Evolutionary conservation across 2,329 filamentous ascomycete genomes (phyloP), one percentile per base, ranked within the genome.

Genomic region (Talaromyces rugulosus): DNA sequence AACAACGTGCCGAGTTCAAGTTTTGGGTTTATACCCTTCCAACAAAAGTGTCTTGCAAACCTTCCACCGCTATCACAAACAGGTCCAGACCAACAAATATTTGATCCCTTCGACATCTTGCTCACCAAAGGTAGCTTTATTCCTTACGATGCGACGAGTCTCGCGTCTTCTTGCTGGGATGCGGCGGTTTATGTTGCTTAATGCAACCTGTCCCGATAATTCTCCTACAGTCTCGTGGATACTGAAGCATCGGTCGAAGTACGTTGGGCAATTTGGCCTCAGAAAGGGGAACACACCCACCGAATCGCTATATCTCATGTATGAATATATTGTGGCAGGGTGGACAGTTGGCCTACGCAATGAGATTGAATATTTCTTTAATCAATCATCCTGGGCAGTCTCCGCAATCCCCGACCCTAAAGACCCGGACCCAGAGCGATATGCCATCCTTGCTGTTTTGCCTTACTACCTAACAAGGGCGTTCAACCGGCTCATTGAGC

Each of bases 261-360:
- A 55, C 33, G 11, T 55, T 55, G 30, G 28, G 28, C 16, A 36
- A 14, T 34, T 33, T 23, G 14, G 28, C 23, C 53, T 18, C 12
- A 55, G 53, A 36, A 55, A 31, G 34, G 33, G 53, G 9, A 55
- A 12, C 8, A 55, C 53, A 33, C 30, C 53, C 33, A 55, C 30
- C 28, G 53, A 55, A 55, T 31, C 28, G 6, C 14, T 55, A 36
- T 55, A 55, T 55, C 28, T 55, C 53, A 55, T 55, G 53, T 55
- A 55, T 18, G 30, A 55, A 36, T 55, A 36, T 36, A 55, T 55
- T 5, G 53, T 33, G n/a, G 23, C 28, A 33, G 53, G 53, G 6
- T 55, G 14, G 28, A 55, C 33, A 12, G 33, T 34, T 34, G 33
- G 33, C 12, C 33, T 34, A 34, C 33, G 33, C 33, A 34, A 34